Evolutionary conservation across 169 alveolate species (phyloP).

Genomic region (Plasmodium adleri): DNA sequence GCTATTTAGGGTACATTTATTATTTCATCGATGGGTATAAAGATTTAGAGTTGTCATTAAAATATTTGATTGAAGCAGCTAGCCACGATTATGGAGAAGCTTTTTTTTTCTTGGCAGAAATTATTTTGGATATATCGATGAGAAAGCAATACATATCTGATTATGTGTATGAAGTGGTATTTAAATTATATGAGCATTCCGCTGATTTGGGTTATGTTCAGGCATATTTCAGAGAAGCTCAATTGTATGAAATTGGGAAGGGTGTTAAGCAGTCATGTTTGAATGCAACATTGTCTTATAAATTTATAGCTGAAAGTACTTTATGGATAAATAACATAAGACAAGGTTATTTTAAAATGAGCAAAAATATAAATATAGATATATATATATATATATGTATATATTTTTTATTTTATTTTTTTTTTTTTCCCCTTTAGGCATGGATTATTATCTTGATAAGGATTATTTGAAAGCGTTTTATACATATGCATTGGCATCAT

Average conservation of each 20-base stretch:
- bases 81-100: constrained; percentile 78
- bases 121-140: constrained; percentile 54
- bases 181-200: constrained; percentile 70
- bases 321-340: constrained; percentile 55
- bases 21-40: constrained; percentile 53
- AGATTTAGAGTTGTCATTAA: constrained; percentile 34
- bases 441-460: constrained; percentile 70
- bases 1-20: constrained; percentile 72
- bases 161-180: constrained; percentile 30
- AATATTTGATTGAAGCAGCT: constrained; percentile 69
- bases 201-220: constrained; percentile 76
- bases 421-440: constrained; percentile 3
- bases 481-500: constrained; percentile 79
- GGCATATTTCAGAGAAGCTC: constrained; percentile 76
- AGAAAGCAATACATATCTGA: constrained; percentile 41
- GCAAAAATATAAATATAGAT: neutral
- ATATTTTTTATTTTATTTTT: neutral
- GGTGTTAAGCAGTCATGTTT: constrained; percentile 68
- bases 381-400: neutral
- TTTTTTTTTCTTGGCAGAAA: constrained; percentile 71
- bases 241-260: constrained; percentile 74
- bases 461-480: constrained; percentile 77
- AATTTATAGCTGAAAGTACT: constrained; percentile 71
- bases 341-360: constrained; percentile 27
- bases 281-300: constrained; percentile 68